A percentile compares a stretch with the other conserved stretches of the same genome.
Evolutionary conservation across 129 eudicot genomes (phyloP).

Genomic region (Solidago caesia): DNA sequence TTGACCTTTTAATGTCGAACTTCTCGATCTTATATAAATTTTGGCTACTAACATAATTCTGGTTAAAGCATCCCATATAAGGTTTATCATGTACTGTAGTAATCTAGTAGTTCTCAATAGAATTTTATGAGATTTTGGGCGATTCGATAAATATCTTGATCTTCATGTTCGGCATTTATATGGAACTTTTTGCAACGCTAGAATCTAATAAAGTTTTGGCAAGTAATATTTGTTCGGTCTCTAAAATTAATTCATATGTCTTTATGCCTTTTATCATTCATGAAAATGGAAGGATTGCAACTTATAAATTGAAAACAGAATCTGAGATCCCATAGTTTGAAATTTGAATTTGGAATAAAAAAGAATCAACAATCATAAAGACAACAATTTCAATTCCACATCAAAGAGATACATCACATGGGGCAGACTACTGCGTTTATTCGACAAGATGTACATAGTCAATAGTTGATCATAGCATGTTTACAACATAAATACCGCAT

Average conservation of each 20-base stretch:
- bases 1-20: conserved; percentile 22
- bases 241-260: conserved; percentile 14
- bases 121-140: neutral
- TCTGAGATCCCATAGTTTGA: neutral
- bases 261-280: conserved; percentile 18
- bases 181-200: conserved; percentile 5
- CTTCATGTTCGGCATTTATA: conserved; percentile 3
- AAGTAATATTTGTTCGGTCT: conserved; percentile 9
- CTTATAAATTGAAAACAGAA: conserved; percentile 1
- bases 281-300: conserved; percentile 19
- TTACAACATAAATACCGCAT: neutral
- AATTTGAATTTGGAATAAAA: conserved; percentile 3
- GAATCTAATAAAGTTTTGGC: neutral
- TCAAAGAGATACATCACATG: conserved; percentile 28
- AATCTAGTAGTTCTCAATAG: neutral
- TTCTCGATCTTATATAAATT: neutral
- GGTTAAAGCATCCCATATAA: neutral
- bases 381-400: conserved; percentile 6
- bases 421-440: neutral
- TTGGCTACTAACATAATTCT: neutral
- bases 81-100: neutral
- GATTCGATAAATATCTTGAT: neutral
- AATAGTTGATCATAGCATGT: neutral
- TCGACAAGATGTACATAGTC: neutral
- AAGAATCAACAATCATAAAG: conserved; percentile 16